Evolutionary conservation across 2,329 filamentous ascomycete genomes (phyloP).

Genomic region (Trichoderma brevicompactum): DNA sequence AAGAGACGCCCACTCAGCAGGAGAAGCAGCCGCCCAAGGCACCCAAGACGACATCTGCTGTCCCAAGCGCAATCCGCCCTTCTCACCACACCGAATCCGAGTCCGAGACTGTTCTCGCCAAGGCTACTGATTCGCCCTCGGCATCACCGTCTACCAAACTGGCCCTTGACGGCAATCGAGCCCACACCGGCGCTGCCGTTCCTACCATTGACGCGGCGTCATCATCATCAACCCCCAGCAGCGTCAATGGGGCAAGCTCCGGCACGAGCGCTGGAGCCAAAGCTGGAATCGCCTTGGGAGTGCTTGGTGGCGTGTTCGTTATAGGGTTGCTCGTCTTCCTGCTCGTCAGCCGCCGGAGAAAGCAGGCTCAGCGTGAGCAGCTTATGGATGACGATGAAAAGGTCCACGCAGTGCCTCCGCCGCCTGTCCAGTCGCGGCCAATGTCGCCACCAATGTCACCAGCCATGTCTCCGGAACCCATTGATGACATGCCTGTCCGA

Average conservation of each 20-base stretch:
- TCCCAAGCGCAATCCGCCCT: slow-evolving; percentile 21
- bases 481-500: slow-evolving; percentile 25
- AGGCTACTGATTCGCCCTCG: slow-evolving; percentile 37
- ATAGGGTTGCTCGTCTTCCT: slow-evolving; percentile 73
- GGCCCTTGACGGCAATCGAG: slow-evolving; percentile 29
- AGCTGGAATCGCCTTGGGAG: slow-evolving; percentile 84
- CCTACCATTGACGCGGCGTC: slow-evolving; percentile 32
- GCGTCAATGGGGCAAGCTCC: slow-evolving; percentile 6
- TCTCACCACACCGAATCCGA: slow-evolving; percentile 32
- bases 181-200: slow-evolving; percentile 33
- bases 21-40: background rate
- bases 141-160: slow-evolving; percentile 1
- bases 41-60: slow-evolving; percentile 8
- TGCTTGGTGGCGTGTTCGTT: slow-evolving; percentile 70
- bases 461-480: slow-evolving; percentile 34
- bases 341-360: slow-evolving; percentile 71
- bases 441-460: slow-evolving; percentile 30
- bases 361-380: slow-evolving; percentile 58
- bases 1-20: slow-evolving; percentile 29
- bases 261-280: slow-evolving; percentile 55
- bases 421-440: slow-evolving; percentile 31
- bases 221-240: slow-evolving; percentile 13
- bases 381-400: slow-evolving; percentile 67
- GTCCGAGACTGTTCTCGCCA: slow-evolving; percentile 39
- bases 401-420: slow-evolving; percentile 38